These are phyloP conservation scores for Paracorniculantispora psalliotae DNA, from an alignment of 2,329 filamentous ascomycete genomes.

Conservation along the genomic window DNA sequence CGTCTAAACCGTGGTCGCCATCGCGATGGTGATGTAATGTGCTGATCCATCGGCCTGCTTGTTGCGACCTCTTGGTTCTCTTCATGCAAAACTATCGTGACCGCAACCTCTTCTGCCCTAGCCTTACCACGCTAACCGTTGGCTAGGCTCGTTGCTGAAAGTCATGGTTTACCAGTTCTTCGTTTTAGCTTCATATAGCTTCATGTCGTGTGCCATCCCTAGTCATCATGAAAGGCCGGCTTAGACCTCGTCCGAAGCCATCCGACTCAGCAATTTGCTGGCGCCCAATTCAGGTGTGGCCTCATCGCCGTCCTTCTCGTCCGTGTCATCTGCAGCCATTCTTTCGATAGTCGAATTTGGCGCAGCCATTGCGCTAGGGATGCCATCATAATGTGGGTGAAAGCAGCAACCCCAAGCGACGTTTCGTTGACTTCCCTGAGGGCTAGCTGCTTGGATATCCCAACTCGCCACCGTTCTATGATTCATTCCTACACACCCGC, in stretches of 20 bases:
- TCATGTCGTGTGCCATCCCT: neutral
- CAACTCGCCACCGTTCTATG: neutral
- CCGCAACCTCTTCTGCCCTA: neutral
- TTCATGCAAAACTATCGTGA: neutral
- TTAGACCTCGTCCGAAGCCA: neutral
- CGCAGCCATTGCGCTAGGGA: neutral
- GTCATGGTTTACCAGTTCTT: neutral
- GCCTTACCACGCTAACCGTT: neutral
- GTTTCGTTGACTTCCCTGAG: neutral
- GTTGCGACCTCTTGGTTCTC: neutral
- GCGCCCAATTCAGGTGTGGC: neutral
- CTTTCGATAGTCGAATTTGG: neutral
- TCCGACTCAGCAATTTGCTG: neutral
- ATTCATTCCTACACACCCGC: neutral
- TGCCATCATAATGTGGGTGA: neutral
- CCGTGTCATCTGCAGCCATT: neutral
- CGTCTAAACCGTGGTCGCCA: neutral
- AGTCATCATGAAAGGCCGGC: neutral
- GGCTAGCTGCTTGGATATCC: neutral
- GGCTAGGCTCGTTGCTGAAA: neutral
- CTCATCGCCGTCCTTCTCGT: no score
- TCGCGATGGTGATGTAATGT: neutral
- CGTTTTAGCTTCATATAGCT: neutral
- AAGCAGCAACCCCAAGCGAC: neutral
- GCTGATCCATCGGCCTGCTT: neutral